Conservation (phyloP, 2,329 filamentous ascomycete genomes). For the Ophiostoma sp. region DNA sequence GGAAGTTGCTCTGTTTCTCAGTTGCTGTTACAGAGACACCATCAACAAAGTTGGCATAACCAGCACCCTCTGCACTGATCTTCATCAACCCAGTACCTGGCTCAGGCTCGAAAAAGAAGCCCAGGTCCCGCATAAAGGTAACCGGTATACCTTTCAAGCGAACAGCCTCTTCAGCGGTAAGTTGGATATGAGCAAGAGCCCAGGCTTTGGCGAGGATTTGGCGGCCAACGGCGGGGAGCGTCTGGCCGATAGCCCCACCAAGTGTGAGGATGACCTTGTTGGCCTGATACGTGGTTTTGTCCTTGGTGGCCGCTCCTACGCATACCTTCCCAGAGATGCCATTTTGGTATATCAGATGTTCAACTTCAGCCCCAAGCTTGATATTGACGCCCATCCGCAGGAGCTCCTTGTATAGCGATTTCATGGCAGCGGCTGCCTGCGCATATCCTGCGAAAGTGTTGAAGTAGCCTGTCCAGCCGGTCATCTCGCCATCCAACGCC, state of each 20-base stretch:
- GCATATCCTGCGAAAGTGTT: background rate
- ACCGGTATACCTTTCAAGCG: constrained; percentile 54
- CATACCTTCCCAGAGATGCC: background rate
- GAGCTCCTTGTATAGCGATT: background rate
- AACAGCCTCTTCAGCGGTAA: constrained; percentile 50
- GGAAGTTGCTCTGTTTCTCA: constrained; percentile 35
- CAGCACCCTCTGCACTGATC: constrained; percentile 54
- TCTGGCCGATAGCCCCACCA: background rate
- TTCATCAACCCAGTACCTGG: constrained; percentile 53
- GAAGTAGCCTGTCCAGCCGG: constrained; percentile 7
- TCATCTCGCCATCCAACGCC: background rate
- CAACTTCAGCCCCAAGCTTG: background rate
- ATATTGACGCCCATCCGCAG: background rate
- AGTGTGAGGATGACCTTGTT: background rate
- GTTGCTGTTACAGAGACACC: constrained; percentile 38
- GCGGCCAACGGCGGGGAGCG: background rate
- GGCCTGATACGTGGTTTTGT: background rate
- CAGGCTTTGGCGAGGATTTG: constrained; percentile 13
- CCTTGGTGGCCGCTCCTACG: background rate
- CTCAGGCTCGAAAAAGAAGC: constrained; percentile 63
- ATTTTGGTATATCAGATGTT: background rate
- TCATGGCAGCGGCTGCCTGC: background rate
- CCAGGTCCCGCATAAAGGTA: constrained; percentile 55
- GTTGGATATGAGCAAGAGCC: constrained; percentile 53
- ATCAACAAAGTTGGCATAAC: constrained; percentile 33